A percentile compares a stretch with the other conserved stretches of the same genome.
These are phyloP conservation scores for Alternaria triticina DNA, from an alignment of 2,329 filamentous ascomycete genomes.

Conservation along the genomic window DNA sequence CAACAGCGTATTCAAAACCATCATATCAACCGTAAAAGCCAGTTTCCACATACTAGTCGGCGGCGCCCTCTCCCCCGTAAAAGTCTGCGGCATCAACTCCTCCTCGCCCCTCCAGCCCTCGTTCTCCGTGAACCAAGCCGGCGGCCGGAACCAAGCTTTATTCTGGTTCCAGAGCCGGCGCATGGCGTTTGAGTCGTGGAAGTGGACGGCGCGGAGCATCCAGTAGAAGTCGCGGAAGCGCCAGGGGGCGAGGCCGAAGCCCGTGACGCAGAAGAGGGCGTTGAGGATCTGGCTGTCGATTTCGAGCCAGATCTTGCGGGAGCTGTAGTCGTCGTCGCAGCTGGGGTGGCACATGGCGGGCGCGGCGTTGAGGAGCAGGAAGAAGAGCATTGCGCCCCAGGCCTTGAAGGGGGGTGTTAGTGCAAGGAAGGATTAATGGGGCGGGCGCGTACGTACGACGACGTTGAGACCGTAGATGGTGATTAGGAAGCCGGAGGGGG, in stretches of 20 bases:
- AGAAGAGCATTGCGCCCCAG: slow-evolving; percentile 90
- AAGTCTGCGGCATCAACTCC: background rate
- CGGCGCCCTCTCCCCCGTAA: slow-evolving; percentile 36
- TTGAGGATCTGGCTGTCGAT: slow-evolving; percentile 84
- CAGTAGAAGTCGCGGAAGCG: slow-evolving; percentile 79
- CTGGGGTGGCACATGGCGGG: slow-evolving; percentile 73
- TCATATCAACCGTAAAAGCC: slow-evolving; percentile 78
- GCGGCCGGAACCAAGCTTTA: slow-evolving; percentile 75
- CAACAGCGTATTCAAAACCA: slow-evolving; percentile 78
- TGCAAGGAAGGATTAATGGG: background rate
- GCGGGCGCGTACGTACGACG: slow-evolving; percentile 49
- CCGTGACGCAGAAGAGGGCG: slow-evolving; percentile 84
- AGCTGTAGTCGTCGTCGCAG: slow-evolving; percentile 75
- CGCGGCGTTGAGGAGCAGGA: slow-evolving; percentile 77
- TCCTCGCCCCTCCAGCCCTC: slow-evolving; percentile 59
- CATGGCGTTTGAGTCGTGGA: slow-evolving; percentile 56
- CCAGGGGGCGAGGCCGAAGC: slow-evolving; percentile 85
- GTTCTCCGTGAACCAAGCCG: slow-evolving; percentile 65
- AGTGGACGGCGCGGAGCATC: slow-evolving; percentile 64
- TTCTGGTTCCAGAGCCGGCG: slow-evolving; percentile 76
- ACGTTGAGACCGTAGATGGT: slow-evolving; percentile 81
- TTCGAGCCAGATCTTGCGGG: slow-evolving; percentile 82
- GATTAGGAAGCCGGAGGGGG: slow-evolving; percentile 76
- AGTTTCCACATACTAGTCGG: slow-evolving; percentile 75
- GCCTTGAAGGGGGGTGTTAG: slow-evolving; percentile 53